Evolutionary conservation across 2,329 filamentous ascomycete genomes (phyloP).

Genomic region (Triangularia setosa): DNA sequence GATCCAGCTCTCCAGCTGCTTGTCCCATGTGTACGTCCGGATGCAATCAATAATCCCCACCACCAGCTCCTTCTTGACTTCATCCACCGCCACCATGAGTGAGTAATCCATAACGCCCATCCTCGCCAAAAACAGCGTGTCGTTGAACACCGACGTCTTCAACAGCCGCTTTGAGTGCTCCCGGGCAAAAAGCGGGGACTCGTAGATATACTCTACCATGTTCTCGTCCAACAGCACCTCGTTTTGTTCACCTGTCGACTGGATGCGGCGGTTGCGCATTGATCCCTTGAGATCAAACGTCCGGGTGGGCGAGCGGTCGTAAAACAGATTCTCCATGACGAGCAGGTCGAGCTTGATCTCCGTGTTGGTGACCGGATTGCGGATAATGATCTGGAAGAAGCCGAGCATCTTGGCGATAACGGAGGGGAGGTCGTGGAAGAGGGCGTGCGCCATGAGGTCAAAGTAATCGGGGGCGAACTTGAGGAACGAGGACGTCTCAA

Average conservation of each 20-base stretch:
- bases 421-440: constrained; percentile 92
- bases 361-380: constrained; percentile 84
- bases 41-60: constrained; percentile 99
- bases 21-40: constrained; percentile 98
- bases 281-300: constrained; percentile 96
- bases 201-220: constrained; percentile 98
- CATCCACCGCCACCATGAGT: constrained; percentile 96
- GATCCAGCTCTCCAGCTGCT: constrained; percentile 99
- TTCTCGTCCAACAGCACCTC: constrained; percentile 97
- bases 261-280: constrained; percentile 97
- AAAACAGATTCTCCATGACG: constrained; percentile 97
- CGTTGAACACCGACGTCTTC: constrained; percentile 90
- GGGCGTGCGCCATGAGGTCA: constrained; percentile 89
- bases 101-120: constrained; percentile 99
- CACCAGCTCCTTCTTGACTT: constrained; percentile 81
- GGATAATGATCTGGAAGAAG: constrained; percentile 96
- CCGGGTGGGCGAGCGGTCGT: constrained; percentile 83
- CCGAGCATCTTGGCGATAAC: constrained; percentile 99
- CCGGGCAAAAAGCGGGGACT: constrained; percentile 88
- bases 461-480: constrained; percentile 97
- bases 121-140: constrained; percentile 88
- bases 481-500: constrained; percentile 91
- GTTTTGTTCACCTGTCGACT: constrained; percentile 91
- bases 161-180: constrained; percentile 96
- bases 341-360: constrained; percentile 94